Conservation (phyloP, 139 green algal species). For the Haematococcus sp. region DNA sequence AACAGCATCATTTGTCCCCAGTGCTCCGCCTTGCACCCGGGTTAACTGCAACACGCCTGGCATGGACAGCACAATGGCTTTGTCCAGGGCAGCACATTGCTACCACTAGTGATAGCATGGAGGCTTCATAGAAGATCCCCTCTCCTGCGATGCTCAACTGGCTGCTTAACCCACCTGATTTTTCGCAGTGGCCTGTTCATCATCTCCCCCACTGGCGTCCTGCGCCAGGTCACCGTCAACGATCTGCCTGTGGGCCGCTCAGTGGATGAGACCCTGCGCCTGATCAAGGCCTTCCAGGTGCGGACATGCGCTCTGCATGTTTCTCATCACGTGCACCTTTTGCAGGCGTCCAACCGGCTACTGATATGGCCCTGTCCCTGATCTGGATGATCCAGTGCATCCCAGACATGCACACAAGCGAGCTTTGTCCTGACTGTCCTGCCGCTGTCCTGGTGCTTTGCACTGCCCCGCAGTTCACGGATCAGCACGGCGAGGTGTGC, state of each 20-base stretch:
- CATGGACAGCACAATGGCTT: no score
- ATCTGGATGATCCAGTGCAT: not conserved
- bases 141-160: no score
- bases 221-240: conserved; percentile 98
- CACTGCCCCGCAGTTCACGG: conserved; percentile 58
- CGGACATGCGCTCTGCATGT: not conserved
- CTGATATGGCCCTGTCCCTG: not conserved
- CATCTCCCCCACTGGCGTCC: conserved; percentile 85
- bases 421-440: not conserved
- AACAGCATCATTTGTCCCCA: no score
- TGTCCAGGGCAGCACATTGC: no score
- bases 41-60: no score
- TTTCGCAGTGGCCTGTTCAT: conserved; percentile 80
- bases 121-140: no score
- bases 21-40: no score
- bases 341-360: no score
- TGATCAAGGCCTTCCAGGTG: conserved; percentile 87
- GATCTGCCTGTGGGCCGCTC: conserved; percentile 89
- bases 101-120: no score
- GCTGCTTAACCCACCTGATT: no score
- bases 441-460: not conserved
- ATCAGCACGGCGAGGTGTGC: conserved; percentile 79
- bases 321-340: no score
- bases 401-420: not conserved
- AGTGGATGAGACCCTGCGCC: conserved; percentile 93